phyloP scores from a whole-genome alignment of 306 rosid species.

The Abrus pulchellus region DNA sequence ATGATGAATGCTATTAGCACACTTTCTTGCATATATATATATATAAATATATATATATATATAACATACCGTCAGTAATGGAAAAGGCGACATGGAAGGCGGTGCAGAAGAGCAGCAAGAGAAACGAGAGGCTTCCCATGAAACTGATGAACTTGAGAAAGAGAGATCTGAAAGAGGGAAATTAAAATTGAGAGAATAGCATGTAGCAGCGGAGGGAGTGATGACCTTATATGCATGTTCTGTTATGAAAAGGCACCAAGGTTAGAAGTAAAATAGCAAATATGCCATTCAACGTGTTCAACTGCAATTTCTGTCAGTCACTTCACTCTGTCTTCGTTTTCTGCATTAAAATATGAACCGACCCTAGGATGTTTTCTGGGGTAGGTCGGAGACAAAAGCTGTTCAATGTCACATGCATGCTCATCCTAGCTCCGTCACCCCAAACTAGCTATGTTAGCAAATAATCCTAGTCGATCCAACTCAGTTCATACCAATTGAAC shows the following conservation, averaged over 20 bases:
- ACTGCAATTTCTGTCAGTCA: constrained; percentile 8
- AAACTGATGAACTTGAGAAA: neutral
- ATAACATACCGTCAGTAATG: constrained; percentile 64
- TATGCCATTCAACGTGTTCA: constrained; percentile 53
- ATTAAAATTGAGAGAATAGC: neutral
- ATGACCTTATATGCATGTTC: constrained; percentile 61
- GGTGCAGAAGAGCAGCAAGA: constrained; percentile 59
- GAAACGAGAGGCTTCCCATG: constrained; percentile 46
- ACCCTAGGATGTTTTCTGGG: constrained; percentile 45
- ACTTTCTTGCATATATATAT: neutral
- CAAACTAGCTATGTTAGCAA: neutral
- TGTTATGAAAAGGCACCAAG: constrained; percentile 45
- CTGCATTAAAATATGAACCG: constrained; percentile 14
- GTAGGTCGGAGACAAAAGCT: constrained; percentile 49
- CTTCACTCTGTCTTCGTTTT: neutral
- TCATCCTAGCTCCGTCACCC: neutral
- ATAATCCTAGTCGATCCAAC: neutral
- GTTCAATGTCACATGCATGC: constrained; percentile 51
- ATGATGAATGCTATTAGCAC: neutral
- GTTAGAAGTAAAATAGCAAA: constrained; percentile 29
- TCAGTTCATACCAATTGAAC: neutral
- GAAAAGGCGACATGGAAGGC: constrained; percentile 58
- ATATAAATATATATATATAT: neutral
- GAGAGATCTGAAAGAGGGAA: neutral
- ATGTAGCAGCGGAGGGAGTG: neutral